phyloP scores from a whole-genome alignment of 2,329 filamentous ascomycete species.

The Talaromyces sp. region DNA sequence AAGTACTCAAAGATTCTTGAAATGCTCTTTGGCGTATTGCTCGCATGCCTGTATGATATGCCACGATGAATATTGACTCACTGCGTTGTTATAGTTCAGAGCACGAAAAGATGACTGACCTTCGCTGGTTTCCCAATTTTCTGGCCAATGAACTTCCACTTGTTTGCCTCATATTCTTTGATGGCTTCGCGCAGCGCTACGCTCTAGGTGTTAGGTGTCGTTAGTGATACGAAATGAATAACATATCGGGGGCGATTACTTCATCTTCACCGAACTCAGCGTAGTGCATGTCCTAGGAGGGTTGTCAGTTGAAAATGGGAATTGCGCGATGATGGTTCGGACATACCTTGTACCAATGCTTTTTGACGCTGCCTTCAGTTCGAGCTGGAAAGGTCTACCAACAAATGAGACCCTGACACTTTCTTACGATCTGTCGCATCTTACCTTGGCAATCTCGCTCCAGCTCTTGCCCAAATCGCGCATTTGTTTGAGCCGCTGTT shows the following conservation, averaged over 20 bases:
- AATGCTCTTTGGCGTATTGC: slow-evolving; percentile 96
- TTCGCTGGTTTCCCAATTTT: slow-evolving; percentile 98
- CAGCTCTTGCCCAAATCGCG: slow-evolving; percentile 88
- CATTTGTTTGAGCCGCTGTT: slow-evolving; percentile 89
- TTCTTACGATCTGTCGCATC: background rate
- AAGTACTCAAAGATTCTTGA: slow-evolving; percentile 45
- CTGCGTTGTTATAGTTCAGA: slow-evolving; percentile 18
- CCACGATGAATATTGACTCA: slow-evolving; percentile 23
- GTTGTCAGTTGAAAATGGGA: slow-evolving; percentile 23
- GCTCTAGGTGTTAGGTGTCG: slow-evolving; percentile 28
- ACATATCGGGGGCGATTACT: slow-evolving; percentile 48
- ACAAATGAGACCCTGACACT: slow-evolving; percentile 8
- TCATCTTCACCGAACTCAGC: slow-evolving; percentile 97
- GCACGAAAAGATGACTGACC: slow-evolving; percentile 46
- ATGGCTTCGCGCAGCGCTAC: slow-evolving; percentile 76
- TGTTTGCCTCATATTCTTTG: slow-evolving; percentile 97
- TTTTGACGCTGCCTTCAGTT: slow-evolving; percentile 97
- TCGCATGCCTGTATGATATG: slow-evolving; percentile 62
- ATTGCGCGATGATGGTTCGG: background rate
- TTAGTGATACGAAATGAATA: background rate
- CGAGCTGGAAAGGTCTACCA: slow-evolving; percentile 79
- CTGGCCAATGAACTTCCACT: slow-evolving; percentile 95
- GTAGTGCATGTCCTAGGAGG: slow-evolving; percentile 84
- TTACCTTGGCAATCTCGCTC: slow-evolving; percentile 96
- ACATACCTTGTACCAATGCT: slow-evolving; percentile 95